Conservation (phyloP, 2,329 filamentous ascomycete genomes). For the Amauroascus niger region DNA sequence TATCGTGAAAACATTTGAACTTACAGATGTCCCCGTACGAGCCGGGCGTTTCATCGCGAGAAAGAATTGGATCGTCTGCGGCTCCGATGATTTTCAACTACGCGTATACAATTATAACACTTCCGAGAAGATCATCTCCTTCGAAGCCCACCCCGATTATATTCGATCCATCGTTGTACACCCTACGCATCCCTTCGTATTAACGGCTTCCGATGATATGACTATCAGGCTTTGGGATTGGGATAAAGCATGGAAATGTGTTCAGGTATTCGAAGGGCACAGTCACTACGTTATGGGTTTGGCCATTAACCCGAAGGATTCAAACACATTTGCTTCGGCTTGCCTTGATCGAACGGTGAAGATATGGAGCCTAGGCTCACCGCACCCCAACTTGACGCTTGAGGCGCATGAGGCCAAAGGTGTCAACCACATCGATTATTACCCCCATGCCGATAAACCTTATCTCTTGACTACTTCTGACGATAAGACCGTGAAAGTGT, state of each 20-base stretch:
- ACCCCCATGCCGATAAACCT: slow-evolving; percentile 58
- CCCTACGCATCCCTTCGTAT: slow-evolving; percentile 86
- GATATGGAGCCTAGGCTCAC: slow-evolving; percentile 91
- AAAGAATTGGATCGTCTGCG: slow-evolving; percentile 98
- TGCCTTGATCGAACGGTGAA: slow-evolving; percentile 95
- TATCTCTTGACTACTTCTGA: slow-evolving; percentile 96
- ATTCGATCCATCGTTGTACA: slow-evolving; percentile 95
- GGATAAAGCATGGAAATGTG: slow-evolving; percentile 97
- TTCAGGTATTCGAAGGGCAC: slow-evolving; percentile 93
- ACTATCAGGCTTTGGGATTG: slow-evolving; percentile 98
- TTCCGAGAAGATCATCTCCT: slow-evolving; percentile 93
- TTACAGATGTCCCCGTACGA: slow-evolving; percentile 94
- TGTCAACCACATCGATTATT: slow-evolving; percentile 94
- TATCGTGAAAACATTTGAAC: slow-evolving; percentile 97
- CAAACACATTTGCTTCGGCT: slow-evolving; percentile 83
- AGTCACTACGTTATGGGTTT: slow-evolving; percentile 95
- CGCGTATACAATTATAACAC: slow-evolving; percentile 99
- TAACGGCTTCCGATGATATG: slow-evolving; percentile 97
- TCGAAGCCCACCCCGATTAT: slow-evolving; percentile 96
- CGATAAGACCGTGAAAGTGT: slow-evolving; percentile 92
- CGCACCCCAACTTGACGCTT: slow-evolving; percentile 90
- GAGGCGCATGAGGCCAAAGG: slow-evolving; percentile 96
- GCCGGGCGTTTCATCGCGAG: slow-evolving; percentile 92
- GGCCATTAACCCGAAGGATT: slow-evolving; percentile 95
- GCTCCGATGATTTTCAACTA: slow-evolving; percentile 80